A percentile compares a stretch with the other conserved stretches of the same genome.
Conservation (phyloP, 2,329 filamentous ascomycete species). For the Pseudogymnoascus destructans region DNA sequence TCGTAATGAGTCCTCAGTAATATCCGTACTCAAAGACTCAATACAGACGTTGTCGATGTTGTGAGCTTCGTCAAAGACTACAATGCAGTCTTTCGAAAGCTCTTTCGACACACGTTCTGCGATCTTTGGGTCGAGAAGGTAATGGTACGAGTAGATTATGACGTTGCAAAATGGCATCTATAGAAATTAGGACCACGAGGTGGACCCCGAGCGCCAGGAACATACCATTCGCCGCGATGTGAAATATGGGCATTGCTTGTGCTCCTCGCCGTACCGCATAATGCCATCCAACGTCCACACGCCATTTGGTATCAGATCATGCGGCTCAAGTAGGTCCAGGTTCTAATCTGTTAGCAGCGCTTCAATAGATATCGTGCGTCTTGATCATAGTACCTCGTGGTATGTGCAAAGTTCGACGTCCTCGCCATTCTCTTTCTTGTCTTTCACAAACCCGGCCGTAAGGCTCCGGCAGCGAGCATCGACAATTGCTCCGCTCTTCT, state of each 20-base stretch:
- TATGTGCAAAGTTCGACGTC: conserved; percentile 91
- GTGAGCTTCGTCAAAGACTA: conserved; percentile 97
- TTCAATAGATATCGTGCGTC: not conserved
- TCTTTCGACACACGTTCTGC: conserved; percentile 90
- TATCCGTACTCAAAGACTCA: conserved; percentile 88
- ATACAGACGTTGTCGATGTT: conserved; percentile 99
- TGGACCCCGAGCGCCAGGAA: conserved; percentile 8
- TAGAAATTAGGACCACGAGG: conserved; percentile 12
- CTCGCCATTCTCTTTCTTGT: conserved; percentile 92
- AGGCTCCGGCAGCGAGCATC: conserved; percentile 92
- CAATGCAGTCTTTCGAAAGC: conserved; percentile 93
- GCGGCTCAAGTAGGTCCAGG: conserved; percentile 83
- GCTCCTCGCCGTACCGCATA: conserved; percentile 77
- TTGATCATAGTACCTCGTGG: conserved; percentile 52
- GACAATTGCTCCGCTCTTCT: conserved; percentile 88
- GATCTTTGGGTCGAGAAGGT: conserved; percentile 94
- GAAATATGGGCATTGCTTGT: conserved; percentile 97
- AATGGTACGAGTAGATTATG: conserved; percentile 99
- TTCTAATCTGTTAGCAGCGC: conserved; percentile 42
- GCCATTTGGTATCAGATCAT: conserved; percentile 86
- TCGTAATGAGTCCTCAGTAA: conserved; percentile 86
- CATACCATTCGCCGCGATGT: conserved; percentile 82
- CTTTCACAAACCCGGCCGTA: conserved; percentile 92
- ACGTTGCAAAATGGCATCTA: conserved; percentile 98
- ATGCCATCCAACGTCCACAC: conserved; percentile 93